A percentile compares a stretch with the other conserved stretches of the same genome.
Conservation (phyloP, 768 basidiomycete genomes). For the Obba rivulosa region DNA sequence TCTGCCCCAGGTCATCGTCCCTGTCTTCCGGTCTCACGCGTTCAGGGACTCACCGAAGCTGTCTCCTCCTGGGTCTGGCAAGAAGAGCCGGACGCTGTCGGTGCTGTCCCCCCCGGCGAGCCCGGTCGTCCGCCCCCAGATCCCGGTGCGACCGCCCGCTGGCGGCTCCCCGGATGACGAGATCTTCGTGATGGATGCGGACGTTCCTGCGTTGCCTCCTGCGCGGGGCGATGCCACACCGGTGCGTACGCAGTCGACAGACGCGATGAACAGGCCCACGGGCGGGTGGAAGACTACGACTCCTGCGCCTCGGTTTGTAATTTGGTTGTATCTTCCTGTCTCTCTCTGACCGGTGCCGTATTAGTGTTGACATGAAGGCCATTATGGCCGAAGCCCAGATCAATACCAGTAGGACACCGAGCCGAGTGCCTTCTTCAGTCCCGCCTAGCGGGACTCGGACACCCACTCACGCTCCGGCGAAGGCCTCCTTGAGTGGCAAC, state of each 20-base stretch:
- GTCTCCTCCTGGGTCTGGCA: constrained; percentile 23
- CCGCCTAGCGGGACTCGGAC: background rate
- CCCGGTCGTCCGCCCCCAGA: constrained; percentile 21
- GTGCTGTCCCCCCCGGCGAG: constrained; percentile 19
- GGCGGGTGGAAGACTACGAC: constrained; percentile 29
- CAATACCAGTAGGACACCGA: constrained; percentile 17
- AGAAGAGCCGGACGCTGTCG: constrained; percentile 9
- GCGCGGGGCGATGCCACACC: constrained; percentile 1
- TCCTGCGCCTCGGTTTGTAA: constrained; percentile 46
- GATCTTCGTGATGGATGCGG: constrained; percentile 81
- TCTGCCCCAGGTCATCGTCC: constrained; percentile 52
- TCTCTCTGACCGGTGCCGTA: constrained; percentile 5
- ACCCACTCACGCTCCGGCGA: background rate
- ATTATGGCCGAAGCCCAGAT: constrained; percentile 78
- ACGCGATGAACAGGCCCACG: constrained; percentile 1
- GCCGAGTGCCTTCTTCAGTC: background rate
- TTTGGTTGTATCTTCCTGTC: background rate
- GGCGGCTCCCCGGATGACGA: constrained; percentile 44
- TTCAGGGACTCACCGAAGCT: constrained; percentile 25
- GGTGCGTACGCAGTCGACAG: background rate
- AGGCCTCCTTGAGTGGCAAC: constrained; percentile 2
- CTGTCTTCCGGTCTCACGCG: constrained; percentile 15
- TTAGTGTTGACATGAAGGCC: constrained; percentile 77
- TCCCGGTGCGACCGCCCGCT: constrained; percentile 9
- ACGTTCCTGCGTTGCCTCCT: constrained; percentile 28